Conservation (phyloP, 768 basidiomycete species). For the Mycena polygramma region DNA sequence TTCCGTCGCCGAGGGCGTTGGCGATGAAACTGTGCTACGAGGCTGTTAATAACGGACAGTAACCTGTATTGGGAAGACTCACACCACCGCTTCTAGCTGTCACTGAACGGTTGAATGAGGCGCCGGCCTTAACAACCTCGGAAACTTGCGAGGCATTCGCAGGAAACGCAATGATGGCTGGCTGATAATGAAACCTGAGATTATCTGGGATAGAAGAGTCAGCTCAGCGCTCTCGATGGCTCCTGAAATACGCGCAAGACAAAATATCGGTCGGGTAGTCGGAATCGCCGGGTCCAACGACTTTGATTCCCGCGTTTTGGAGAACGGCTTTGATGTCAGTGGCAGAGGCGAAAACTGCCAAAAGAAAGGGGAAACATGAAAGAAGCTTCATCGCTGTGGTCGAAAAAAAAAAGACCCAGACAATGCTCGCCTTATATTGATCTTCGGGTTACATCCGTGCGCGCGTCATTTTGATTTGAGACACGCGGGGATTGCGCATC, state of each 20-base stretch:
- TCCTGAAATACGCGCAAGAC: neutral
- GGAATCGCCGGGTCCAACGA: neutral
- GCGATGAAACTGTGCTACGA: conserved; percentile 63
- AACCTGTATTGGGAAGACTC: conserved; percentile 25
- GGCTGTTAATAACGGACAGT: neutral
- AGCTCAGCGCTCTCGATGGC: neutral
- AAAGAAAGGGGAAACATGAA: neutral
- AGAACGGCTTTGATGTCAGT: neutral
- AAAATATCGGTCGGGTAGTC: neutral
- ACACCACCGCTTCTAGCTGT: conserved; percentile 61
- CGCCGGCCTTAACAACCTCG: conserved; percentile 50
- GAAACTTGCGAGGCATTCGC: conserved; percentile 49
- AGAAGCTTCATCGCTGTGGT: neutral
- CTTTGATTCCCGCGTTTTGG: conserved; percentile 1
- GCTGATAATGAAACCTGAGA: conserved; percentile 32
- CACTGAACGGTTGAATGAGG: conserved; percentile 47
- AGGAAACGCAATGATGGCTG: conserved; percentile 48
- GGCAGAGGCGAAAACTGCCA: neutral
- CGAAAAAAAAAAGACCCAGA: too few species aligned
- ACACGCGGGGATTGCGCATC: too few species aligned
- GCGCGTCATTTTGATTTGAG: too few species aligned
- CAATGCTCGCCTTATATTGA: too few species aligned
- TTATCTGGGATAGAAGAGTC: neutral
- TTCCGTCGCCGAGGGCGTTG: conserved; percentile 60
- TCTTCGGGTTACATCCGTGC: too few species aligned